Evolutionary conservation across 495 filamentous ascomycete genomes (phyloP), one percentile per base, ranked within the genome.

Genomic region (Cladorrhinum samala): DNA sequence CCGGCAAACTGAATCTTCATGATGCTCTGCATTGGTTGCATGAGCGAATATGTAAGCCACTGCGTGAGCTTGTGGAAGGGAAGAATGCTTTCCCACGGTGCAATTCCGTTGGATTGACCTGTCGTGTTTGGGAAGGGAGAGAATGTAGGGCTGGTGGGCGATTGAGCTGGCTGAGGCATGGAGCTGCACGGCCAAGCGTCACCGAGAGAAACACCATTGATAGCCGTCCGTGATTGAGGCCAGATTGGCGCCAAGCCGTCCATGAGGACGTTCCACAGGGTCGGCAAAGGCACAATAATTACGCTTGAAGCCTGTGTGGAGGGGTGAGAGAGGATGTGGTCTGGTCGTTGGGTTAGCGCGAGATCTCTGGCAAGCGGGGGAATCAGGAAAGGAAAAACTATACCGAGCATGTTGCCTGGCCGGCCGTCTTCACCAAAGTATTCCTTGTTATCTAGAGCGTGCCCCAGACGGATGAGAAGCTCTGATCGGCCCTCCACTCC

Each of bases 351-450:
- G 19, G 52, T 66, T 42, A 60, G 50, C 38, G 42, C 8, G 24
- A 19, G 19, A 18, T 13, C 21, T 17, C 5, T 0, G 38, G 2
- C 0, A 18, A 20, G 24, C 14, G 18, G n/a, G n/a, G n/a, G n/a
- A n/a, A n/a, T n/a, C n/a, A 13, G 9, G 0, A 11, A 11, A 9
- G 25, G 17, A 7, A 16, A 45, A 64, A 25, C 1, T 81, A 56
- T 79, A 95, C 91, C 91, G 40, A 98, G 82, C 85, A 98, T 92
- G 63, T 95, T 93, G 55, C 94, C 93, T 19, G 93, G 93, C 53
- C 93, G 74, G 40, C 83, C 87, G 62, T 90, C 84, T 1, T 82
- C 81, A 11, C 93, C 93, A 65, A 97, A 97, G 54, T 88, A 86
- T 24, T 91, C 84, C 51, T 83, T 79, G 64, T 93, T 89, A 24